A percentile compares a stretch with the other conserved stretches of the same genome.
Evolutionary conservation across 768 basidiomycete species (phyloP).

Genomic region (Leccinum broughii): DNA sequence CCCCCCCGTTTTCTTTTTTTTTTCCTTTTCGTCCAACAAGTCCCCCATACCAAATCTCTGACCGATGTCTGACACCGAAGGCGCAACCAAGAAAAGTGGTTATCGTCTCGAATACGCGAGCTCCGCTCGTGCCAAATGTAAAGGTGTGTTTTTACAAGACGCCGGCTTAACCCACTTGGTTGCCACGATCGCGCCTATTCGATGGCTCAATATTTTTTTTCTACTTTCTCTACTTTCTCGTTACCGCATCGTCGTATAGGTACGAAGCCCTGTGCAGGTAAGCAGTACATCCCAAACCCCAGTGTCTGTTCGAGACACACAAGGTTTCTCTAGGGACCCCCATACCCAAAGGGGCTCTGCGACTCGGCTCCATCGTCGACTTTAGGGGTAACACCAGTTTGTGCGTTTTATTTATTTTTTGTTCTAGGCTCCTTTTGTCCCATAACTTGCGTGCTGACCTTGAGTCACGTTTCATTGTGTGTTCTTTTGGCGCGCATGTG

Average conservation of each 20-base stretch:
- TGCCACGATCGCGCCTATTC: conserved; percentile 17
- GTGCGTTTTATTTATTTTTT: conserved; percentile 38
- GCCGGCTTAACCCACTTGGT: not conserved
- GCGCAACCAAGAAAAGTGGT: conserved; percentile 41
- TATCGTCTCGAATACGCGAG: conserved; percentile 80
- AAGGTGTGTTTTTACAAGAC: conserved; percentile 48
- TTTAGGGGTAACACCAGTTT: conserved; percentile 67
- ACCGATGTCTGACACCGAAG: conserved; percentile 38
- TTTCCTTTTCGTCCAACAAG: conserved; percentile 17
- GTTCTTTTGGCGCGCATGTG: not conserved
- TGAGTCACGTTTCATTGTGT: not conserved
- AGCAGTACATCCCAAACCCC: conserved; percentile 14
- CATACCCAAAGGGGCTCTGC: conserved; percentile 70
- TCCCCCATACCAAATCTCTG: conserved; percentile 16
- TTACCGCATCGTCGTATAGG: conserved; percentile 43
- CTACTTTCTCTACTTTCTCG: conserved; percentile 21
- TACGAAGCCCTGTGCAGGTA: conserved; percentile 75
- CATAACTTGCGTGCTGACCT: not conserved
- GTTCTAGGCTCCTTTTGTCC: conserved; percentile 2
- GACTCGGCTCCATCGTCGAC: conserved; percentile 76
- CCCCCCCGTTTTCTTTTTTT: conserved; percentile 32
- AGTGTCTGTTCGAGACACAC: conserved; percentile 10
- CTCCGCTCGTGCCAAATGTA: conserved; percentile 72
- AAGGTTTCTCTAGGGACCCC: conserved; percentile 50
- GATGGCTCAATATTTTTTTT: not conserved